Evolutionary conservation across 2,329 filamentous ascomycete species (phyloP).

Genomic region (Talaromyces sp.): DNA sequence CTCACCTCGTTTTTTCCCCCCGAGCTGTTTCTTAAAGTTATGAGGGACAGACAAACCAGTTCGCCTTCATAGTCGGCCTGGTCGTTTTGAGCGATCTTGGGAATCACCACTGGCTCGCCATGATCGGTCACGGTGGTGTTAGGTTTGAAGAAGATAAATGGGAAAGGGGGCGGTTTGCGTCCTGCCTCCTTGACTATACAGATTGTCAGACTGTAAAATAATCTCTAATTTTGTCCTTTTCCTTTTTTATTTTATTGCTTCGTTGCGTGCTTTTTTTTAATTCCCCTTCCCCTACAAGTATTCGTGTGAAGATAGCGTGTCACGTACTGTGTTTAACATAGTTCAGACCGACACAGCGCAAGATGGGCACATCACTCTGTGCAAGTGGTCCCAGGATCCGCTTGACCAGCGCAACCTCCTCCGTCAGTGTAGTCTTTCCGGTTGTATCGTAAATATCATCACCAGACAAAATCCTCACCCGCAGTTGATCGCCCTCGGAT

Average conservation of each 20-base stretch:
- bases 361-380: conserved; percentile 47
- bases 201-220: not conserved
- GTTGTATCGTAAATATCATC: conserved; percentile 45
- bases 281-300: too few relatives aligned
- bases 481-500: conserved; percentile 42
- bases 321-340: conserved; percentile 50
- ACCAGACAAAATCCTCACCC: conserved; percentile 49
- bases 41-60: conserved; percentile 41
- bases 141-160: conserved; percentile 66
- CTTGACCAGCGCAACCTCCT: conserved; percentile 50
- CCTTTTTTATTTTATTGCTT: too few relatives aligned
- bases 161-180: conserved; percentile 50
- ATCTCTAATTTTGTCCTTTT: too few relatives aligned
- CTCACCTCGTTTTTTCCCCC: too few relatives aligned
- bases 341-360: conserved; percentile 56
- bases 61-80: conserved; percentile 69
- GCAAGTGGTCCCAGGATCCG: conserved; percentile 49
- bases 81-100: conserved; percentile 55
- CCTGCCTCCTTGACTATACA: conserved; percentile 46
- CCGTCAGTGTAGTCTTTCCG: conserved; percentile 44
- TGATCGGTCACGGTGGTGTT: conserved; percentile 57
- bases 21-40: too few relatives aligned
- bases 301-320: too few relatives aligned
- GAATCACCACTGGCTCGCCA: conserved; percentile 55
- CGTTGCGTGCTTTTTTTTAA: too few relatives aligned